Evolutionary conservation across 2,329 filamentous ascomycete genomes (phyloP), one percentile per base, ranked within the genome.

Genomic region (Exophiala oligosperma): DNA sequence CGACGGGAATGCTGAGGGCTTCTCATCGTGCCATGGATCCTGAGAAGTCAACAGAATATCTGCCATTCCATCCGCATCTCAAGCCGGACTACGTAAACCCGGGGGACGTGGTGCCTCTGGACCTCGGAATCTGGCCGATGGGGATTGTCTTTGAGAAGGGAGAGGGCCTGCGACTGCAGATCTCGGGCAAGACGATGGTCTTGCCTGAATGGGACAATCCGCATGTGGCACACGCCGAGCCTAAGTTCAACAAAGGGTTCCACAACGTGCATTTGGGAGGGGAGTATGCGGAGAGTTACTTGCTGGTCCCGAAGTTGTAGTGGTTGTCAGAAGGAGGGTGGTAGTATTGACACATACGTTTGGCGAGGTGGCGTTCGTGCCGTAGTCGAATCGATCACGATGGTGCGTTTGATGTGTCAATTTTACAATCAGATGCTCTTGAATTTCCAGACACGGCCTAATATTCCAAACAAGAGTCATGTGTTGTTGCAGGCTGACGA

Each of bases 81-180:
- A 67, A 68, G 14, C 67, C 76, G 37, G 70, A 78, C 47, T 76
- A 77, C 59, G 67, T 80, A 1, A 54, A 70, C 0, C 37, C 35
- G 5, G 78, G 77, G 0, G 67, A 73, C 2, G 65, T 80, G 17
- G 76, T 79, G 4, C 73, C 73, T 64, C 66, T 80, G 8, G 75
- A 80, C 49, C 79, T 81, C 57, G 77, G 76, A 0, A 76, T 81
- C 12, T 80, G 77, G 77, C 72, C 74, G 0, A 76, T 77, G 71
- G 77, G 77, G 0, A 69, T 78, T 0, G 74, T 78, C n/a, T 81
- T 75, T 62, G 77, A 79, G 2, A 73, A 69, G 8, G 77, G 75
- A 0, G 75, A 79, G 35, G 50, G 37, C 0, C 26, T 61, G 8
- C 21, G 50, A 23, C 32, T 61, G 40, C 54, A 57, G 50, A 57